These are phyloP conservation scores for Botryotinia convoluta DNA, from an alignment of 2,329 filamentous ascomycete species.

Conservation along the genomic window DNA sequence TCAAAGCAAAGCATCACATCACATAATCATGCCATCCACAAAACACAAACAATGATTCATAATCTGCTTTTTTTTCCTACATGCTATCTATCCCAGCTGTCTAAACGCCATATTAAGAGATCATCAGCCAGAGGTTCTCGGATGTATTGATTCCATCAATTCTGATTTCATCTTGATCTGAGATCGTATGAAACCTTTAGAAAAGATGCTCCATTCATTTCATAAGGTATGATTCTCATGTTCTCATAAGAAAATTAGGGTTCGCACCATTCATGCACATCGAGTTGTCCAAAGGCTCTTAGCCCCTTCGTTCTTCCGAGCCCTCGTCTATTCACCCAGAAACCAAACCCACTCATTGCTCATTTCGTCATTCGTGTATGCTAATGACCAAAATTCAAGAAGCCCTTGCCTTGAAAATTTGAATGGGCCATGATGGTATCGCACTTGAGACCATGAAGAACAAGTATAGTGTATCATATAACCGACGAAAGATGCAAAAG, in stretches of 20 bases:
- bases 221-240: slow-evolving; percentile 13
- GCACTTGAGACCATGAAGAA: slow-evolving; percentile 10
- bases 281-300: slow-evolving; percentile 10
- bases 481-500: slow-evolving; percentile 20
- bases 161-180: not conserved
- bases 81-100: slow-evolving; percentile 20
- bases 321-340: not conserved
- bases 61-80: slow-evolving; percentile 8
- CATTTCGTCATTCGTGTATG: slow-evolving; percentile 3
- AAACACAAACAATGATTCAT: not conserved
- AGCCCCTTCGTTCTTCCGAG: slow-evolving; percentile 1
- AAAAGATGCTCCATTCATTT: slow-evolving; percentile 3
- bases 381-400: not conserved
- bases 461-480: slow-evolving; percentile 18
- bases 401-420: not conserved
- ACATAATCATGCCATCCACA: not conserved
- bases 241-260: not conserved
- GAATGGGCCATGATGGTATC: not conserved
- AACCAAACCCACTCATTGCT: slow-evolving; percentile 7
- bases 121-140: slow-evolving; percentile 5
- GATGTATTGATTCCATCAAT: not conserved
- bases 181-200: not conserved
- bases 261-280: not conserved
- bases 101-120: slow-evolving; percentile 21
- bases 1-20: not conserved